These are phyloP conservation scores for Phenoliferia sp. DNA, from an alignment of 1,284 basidiomycete species.

Conservation along the genomic window DNA sequence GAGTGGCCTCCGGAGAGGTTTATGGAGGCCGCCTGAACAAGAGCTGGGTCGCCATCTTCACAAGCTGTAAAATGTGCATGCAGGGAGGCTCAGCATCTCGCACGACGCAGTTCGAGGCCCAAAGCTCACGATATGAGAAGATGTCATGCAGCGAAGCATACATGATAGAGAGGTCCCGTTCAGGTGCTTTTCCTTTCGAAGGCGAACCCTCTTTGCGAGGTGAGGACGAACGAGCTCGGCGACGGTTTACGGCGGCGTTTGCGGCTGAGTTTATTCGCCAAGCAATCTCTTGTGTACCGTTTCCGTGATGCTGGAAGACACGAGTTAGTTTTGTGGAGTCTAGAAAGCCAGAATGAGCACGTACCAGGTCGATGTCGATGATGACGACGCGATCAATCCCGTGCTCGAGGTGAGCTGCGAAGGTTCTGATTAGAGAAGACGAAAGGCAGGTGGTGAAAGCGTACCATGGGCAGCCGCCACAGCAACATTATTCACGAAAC, in stretches of 20 bases:
- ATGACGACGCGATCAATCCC: conserved; percentile 74
- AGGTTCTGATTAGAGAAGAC: not conserved
- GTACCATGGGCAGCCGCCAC: conserved; percentile 84
- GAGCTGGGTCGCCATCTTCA: conserved; percentile 33
- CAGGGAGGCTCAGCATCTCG: not conserved
- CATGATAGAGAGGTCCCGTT: conserved; percentile 64
- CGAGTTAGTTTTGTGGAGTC: not conserved
- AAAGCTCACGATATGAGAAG: conserved; percentile 33
- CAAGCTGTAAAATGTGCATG: conserved; percentile 46
- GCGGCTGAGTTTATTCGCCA: conserved; percentile 91
- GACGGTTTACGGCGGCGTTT: conserved; percentile 52
- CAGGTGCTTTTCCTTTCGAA: conserved; percentile 37
- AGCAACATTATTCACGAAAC: conserved; percentile 89
- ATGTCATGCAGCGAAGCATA: conserved; percentile 90
- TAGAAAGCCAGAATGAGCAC: conserved; percentile 9
- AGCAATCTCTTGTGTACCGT: conserved; percentile 85
- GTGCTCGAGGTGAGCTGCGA: conserved; percentile 70
- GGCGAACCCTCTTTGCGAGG: conserved; percentile 6
- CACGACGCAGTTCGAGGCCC: not conserved
- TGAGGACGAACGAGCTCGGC: conserved; percentile 29
- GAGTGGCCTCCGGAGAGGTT: conserved; percentile 30
- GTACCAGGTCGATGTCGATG: conserved; percentile 85
- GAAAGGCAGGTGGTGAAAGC: conserved; percentile 6
- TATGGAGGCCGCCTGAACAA: conserved; percentile 33
- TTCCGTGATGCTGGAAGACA: conserved; percentile 49